Evolutionary conservation across 495 filamentous ascomycete species (phyloP), one percentile per base, ranked within the genome.

Genomic region (Xylaria venustula): DNA sequence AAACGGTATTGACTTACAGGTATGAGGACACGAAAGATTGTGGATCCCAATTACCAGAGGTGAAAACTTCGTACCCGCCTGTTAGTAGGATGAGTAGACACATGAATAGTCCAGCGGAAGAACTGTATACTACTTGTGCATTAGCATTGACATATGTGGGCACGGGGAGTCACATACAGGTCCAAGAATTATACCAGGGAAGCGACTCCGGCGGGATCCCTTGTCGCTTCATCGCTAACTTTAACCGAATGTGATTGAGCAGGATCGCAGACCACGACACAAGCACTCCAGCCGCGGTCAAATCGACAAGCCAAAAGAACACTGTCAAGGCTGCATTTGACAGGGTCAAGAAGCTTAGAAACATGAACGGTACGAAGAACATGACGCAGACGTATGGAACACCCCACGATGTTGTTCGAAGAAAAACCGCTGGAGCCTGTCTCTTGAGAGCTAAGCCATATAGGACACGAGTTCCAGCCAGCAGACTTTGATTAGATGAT

Each of bases 401-500:
- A 45, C 87, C 87, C 73, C 83, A 82, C 22, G 76, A 80, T 41
- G 79, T 87, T 2, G 84, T 88, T 0, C 75, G 68, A 11, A 87
- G 71, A 59, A 86, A 85, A 40, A 85, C 44, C 19, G 77, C 79
- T 0, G 86, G 87, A 17, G 71, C 86, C 71, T 77, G 87, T 53
- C 69, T 79, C 57, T 88, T 85, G 25, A 87, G 66, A 2, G 84
- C 82, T 32, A 89, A 72, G 7, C 84, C 81, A 65, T 88, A 88
- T 23, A 89, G 71, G 3, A 86, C 84, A 34, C 87, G 77, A 0
- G 84, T 86, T 8, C 85, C 88, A 19, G 82, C 82, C 54, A 78
- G 84, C 14, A 88, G 78, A 25, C 79, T 77, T 48, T 87, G 86
- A 63, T 90, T 90, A 15, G 83, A 83, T 3, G 88, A 85, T 17